Conservation (phyloP, 2,329 filamentous ascomycete species). For the Arachnomyces sp. region DNA sequence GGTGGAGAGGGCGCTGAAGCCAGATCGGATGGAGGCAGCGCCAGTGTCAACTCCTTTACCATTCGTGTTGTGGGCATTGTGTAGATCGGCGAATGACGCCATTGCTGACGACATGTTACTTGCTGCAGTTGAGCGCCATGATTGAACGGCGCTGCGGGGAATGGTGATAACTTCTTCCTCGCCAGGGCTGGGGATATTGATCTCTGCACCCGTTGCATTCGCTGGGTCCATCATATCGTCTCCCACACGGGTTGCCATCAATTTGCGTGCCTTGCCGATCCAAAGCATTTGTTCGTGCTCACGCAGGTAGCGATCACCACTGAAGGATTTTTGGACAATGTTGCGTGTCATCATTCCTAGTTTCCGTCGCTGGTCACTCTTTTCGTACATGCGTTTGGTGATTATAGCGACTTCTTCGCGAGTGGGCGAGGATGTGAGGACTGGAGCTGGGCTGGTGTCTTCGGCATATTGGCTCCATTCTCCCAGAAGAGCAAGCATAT, state of each 20-base stretch:
- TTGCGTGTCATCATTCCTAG: slow-evolving; percentile 51
- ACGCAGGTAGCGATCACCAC: slow-evolving; percentile 51
- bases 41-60: slow-evolving; percentile 7
- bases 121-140: slow-evolving; percentile 28
- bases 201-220: slow-evolving; percentile 19
- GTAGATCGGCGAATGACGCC: slow-evolving; percentile 16
- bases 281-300: slow-evolving; percentile 56
- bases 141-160: slow-evolving; percentile 25
- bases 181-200: slow-evolving; percentile 14
- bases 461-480: slow-evolving; percentile 54
- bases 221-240: slow-evolving; percentile 18
- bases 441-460: slow-evolving; percentile 36
- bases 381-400: slow-evolving; percentile 53
- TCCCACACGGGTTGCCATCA: slow-evolving; percentile 23
- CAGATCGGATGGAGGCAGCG: slow-evolving; percentile 20
- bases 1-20: slow-evolving; percentile 22
- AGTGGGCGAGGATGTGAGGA: slow-evolving; percentile 43
- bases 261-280: slow-evolving; percentile 33
- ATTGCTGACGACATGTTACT: slow-evolving; percentile 23
- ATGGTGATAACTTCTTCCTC: slow-evolving; percentile 31
- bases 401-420: slow-evolving; percentile 45
- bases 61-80: slow-evolving; percentile 13
- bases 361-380: slow-evolving; percentile 46
- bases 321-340: slow-evolving; percentile 53
- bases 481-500: slow-evolving; percentile 52